Evolutionary conservation across 805 yeast species (phyloP).

Genomic region (Torulaspora maleeae): DNA sequence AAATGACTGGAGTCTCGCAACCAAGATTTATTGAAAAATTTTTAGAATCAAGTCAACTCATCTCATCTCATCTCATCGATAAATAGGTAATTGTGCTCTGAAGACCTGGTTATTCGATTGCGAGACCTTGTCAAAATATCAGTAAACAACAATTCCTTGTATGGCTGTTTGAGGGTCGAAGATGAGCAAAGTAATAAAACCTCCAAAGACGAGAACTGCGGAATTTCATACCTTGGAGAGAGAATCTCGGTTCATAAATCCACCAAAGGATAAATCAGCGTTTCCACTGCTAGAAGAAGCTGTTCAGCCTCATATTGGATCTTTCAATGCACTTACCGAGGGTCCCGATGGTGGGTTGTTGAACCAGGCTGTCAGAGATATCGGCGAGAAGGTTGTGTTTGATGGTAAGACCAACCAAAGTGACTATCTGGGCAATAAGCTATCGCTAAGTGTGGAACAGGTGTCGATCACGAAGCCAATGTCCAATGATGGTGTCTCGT

Average conservation of each 20-base stretch:
- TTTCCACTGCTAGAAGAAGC: constrained; percentile 84
- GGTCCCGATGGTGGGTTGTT: constrained; percentile 82
- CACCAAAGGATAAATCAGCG: constrained; percentile 81
- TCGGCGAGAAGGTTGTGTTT: constrained; percentile 79
- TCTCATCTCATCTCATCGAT: constrained; percentile 18
- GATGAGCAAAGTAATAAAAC: constrained; percentile 34
- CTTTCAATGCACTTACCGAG: constrained; percentile 90
- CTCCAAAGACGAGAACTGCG: constrained; percentile 38
- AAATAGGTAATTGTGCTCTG: background rate
- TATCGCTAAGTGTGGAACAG: constrained; percentile 77
- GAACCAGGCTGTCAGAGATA: constrained; percentile 80
- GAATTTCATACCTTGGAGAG: constrained; percentile 72
- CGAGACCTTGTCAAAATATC: background rate
- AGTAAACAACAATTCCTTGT: constrained; percentile 5
- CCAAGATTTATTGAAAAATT: constrained; percentile 4
- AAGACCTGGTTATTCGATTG: background rate
- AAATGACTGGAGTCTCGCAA: background rate
- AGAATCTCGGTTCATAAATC: constrained; percentile 77
- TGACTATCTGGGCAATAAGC: constrained; percentile 75
- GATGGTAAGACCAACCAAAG: constrained; percentile 49
- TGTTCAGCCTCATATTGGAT: constrained; percentile 90
- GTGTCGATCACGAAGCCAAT: constrained; percentile 84
- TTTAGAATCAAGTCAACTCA: constrained; percentile 12
- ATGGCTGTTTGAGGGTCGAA: constrained; percentile 3
- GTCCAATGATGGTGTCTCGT: constrained; percentile 48